These are phyloP conservation scores for Sclerospora graminicola DNA, from an alignment of 352 stramenopile species.

Conservation along the genomic window DNA sequence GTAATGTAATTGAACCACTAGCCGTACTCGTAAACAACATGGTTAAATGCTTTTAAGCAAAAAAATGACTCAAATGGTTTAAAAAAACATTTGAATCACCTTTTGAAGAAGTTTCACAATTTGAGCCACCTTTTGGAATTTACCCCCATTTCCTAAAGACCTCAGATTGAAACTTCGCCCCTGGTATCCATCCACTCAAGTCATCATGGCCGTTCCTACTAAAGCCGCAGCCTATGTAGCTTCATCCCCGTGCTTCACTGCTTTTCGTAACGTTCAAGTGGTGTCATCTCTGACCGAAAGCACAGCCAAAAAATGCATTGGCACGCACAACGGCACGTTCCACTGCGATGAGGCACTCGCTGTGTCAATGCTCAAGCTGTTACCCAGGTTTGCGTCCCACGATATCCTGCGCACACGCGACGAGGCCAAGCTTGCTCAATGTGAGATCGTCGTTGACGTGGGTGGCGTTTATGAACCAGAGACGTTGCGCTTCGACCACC, in stretches of 20 bases:
- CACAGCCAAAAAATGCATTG: slow-evolving; percentile 87
- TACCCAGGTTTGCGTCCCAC: slow-evolving; percentile 83
- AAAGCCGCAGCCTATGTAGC: slow-evolving; percentile 57
- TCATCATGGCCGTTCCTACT: slow-evolving; percentile 50
- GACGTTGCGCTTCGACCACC: slow-evolving; percentile 92
- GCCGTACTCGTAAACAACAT: no score
- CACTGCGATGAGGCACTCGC: slow-evolving; percentile 98
- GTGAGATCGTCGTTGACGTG: slow-evolving; percentile 96
- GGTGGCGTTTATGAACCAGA: slow-evolving; percentile 91
- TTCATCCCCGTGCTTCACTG: slow-evolving; percentile 43
- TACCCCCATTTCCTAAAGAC: no score
- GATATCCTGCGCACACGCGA: slow-evolving; percentile 86
- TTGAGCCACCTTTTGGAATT: no score
- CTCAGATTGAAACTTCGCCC: no score
- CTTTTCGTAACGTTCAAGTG: slow-evolving; percentile 46
- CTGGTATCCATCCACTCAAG: no score
- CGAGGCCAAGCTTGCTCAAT: slow-evolving; percentile 80
- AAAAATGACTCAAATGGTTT: no score
- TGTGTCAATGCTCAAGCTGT: slow-evolving; percentile 93
- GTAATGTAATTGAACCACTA: no score
- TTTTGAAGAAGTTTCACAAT: no score
- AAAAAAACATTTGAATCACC: no score
- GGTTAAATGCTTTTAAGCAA: no score
- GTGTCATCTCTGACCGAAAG: slow-evolving; percentile 28
- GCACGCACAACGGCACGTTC: slow-evolving; percentile 96